Conservation (phyloP, 805 yeast species). For the Grigorovia yakushimaensis region DNA sequence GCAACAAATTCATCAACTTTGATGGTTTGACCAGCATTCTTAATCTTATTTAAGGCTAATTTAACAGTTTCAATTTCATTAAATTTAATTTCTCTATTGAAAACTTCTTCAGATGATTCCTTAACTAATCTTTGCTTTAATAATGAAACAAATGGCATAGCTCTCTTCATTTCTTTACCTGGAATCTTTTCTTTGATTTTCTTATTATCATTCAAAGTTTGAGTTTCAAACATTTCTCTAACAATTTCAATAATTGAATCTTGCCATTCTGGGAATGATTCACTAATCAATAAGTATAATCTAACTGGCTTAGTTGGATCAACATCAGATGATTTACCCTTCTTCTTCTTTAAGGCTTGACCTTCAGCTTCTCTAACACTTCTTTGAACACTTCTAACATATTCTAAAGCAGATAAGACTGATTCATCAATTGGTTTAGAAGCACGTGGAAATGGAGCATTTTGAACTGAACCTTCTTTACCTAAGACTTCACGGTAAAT, state of each 20-base stretch:
- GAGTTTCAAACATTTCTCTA: slow-evolving; percentile 59
- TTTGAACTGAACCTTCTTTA: slow-evolving; percentile 57
- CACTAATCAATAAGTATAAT: slow-evolving; percentile 63
- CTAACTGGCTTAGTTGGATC: slow-evolving; percentile 67
- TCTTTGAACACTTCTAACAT: slow-evolving; percentile 70
- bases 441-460: slow-evolving; percentile 73
- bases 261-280: slow-evolving; percentile 92
- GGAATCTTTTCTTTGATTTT: slow-evolving; percentile 51
- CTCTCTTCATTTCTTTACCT: slow-evolving; percentile 89
- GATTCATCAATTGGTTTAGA: slow-evolving; percentile 52
- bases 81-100: slow-evolving; percentile 81
- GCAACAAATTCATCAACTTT: slow-evolving; percentile 49
- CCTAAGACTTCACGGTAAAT: slow-evolving; percentile 76
- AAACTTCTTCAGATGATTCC: slow-evolving; percentile 68
- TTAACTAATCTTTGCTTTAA: slow-evolving; percentile 67
- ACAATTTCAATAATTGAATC: slow-evolving; percentile 70
- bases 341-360: slow-evolving; percentile 72
- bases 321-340: slow-evolving; percentile 68
- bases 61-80: slow-evolving; percentile 63
- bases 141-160: slow-evolving; percentile 91
- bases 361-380: slow-evolving; percentile 92
- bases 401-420: slow-evolving; percentile 59
- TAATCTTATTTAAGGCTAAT: slow-evolving; percentile 43
- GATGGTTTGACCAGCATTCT: slow-evolving; percentile 54
- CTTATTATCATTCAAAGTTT: slow-evolving; percentile 54